Percentiles rank a stretch among this genome's conserved stretches.
phyloP scores from a whole-genome alignment of 495 filamentous ascomycete species.

The Saxispiralis lemnorum region DNA sequence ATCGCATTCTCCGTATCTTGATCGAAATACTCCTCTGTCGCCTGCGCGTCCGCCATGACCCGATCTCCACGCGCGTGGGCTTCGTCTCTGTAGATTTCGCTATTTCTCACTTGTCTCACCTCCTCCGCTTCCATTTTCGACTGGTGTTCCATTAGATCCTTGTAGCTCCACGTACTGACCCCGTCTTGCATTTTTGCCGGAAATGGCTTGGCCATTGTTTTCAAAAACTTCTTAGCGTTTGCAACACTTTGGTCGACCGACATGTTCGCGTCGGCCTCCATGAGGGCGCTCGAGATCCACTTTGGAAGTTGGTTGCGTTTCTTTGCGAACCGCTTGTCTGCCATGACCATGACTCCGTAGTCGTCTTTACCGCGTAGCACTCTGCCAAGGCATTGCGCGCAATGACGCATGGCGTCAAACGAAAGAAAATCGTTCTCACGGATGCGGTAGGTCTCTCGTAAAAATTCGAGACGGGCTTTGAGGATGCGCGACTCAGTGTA shows the following conservation, averaged over 20 bases:
- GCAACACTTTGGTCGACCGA: conserved; percentile 92
- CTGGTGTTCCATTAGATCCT: conserved; percentile 61
- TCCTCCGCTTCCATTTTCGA: conserved; percentile 53
- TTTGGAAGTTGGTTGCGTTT: conserved; percentile 83
- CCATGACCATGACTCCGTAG: conserved; percentile 96
- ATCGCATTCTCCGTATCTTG: conserved; percentile 16
- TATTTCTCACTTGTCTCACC: conserved; percentile 23
- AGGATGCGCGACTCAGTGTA: conserved; percentile 96
- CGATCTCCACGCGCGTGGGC: conserved; percentile 7
- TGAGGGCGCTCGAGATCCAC: conserved; percentile 84
- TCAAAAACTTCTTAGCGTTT: conserved; percentile 71
- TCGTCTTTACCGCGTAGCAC: conserved; percentile 94
- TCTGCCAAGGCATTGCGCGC: conserved; percentile 88
- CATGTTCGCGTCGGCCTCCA: conserved; percentile 68
- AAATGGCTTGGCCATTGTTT: conserved; percentile 82
- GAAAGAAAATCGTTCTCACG: conserved; percentile 95
- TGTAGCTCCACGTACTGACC: conserved; percentile 74
- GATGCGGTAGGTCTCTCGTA: conserved; percentile 92
- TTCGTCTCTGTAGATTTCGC: conserved; percentile 5
- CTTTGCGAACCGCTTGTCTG: conserved; percentile 77
- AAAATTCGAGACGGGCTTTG: conserved; percentile 87
- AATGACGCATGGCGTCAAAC: conserved; percentile 97
- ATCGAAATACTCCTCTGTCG: conserved; percentile 11
- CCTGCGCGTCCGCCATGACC: conserved; percentile 11
- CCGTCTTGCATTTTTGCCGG: conserved; percentile 68